A percentile compares a stretch with the other conserved stretches of the same genome.
These are phyloP conservation scores for Xylariaceae sp. DNA, from an alignment of 2,329 filamentous ascomycete species.

Conservation along the genomic window DNA sequence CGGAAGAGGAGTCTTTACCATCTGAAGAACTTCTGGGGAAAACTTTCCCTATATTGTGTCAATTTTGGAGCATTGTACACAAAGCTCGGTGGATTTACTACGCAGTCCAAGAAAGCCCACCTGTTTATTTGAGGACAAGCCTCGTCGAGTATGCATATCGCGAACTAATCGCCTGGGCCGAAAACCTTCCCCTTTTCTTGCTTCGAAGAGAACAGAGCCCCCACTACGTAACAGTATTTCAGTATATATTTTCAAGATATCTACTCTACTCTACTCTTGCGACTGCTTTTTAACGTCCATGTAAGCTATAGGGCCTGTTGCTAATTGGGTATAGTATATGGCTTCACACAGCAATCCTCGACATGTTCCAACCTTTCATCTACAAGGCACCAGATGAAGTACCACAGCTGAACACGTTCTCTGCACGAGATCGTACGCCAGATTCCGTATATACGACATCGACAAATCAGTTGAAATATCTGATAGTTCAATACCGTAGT, in stretches of 20 bases:
- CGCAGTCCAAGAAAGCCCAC: conserved; percentile 25
- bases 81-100: conserved; percentile 40
- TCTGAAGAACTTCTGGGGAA: conserved; percentile 21
- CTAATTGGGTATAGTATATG: conserved; percentile 45
- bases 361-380: conserved; percentile 44
- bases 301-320: too few relatives aligned
- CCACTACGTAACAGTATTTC: conserved; percentile 45
- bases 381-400: conserved; percentile 1
- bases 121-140: conserved; percentile 25
- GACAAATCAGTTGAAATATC: conserved; percentile 45
- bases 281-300: too few relatives aligned
- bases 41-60: conserved; percentile 42
- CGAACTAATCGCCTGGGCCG: conserved; percentile 47
- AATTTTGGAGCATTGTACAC: conserved; percentile 47
- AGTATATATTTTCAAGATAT: conserved; percentile 41
- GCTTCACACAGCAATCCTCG: conserved; percentile 47
- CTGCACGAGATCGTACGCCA: conserved; percentile 36
- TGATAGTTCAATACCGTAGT: conserved; percentile 45
- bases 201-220: conserved; percentile 35
- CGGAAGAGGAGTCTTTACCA: background rate
- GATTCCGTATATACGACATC: conserved; percentile 44
- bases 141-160: conserved; percentile 47
- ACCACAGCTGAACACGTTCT: conserved; percentile 39
- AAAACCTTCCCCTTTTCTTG: conserved; percentile 39
- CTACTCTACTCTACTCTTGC: too few relatives aligned